These are phyloP conservation scores for Aspergillus texensis DNA, from an alignment of 2,329 filamentous ascomycete species.

Conservation along the genomic window DNA sequence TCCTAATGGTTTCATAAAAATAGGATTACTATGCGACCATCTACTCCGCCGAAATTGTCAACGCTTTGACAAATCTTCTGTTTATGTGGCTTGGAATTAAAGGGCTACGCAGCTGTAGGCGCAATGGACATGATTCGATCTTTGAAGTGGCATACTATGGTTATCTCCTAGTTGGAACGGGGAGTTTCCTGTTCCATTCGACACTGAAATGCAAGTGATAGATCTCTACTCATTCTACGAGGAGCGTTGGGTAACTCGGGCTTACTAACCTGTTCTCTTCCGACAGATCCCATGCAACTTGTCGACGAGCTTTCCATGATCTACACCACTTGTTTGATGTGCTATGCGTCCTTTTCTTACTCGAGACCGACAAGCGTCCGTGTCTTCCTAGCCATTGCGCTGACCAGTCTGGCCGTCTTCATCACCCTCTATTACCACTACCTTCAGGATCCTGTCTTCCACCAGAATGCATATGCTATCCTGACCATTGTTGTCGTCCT, in stretches of 20 bases:
- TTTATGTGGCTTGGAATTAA: constrained; percentile 78
- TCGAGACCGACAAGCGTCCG: constrained; percentile 57
- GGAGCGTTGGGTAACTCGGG: neutral
- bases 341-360: constrained; percentile 75
- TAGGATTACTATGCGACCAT: constrained; percentile 75
- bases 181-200: constrained; percentile 66
- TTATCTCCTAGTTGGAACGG: constrained; percentile 63
- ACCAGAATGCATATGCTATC: constrained; percentile 76
- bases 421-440: constrained; percentile 83
- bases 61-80: constrained; percentile 78
- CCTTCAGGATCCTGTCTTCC: constrained; percentile 79
- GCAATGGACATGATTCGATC: constrained; percentile 72
- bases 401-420: constrained; percentile 61
- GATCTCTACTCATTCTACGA: neutral
- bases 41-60: constrained; percentile 77
- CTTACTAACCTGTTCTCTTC: constrained; percentile 23
- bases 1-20: constrained; percentile 21
- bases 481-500: constrained; percentile 71
- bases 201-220: constrained; percentile 61
- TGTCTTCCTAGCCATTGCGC: constrained; percentile 57
- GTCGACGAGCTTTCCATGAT: constrained; percentile 73
- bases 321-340: constrained; percentile 71
- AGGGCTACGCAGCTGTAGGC: constrained; percentile 73
- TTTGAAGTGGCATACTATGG: constrained; percentile 70
- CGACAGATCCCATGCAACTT: constrained; percentile 68